A percentile compares a stretch with the other conserved stretches of the same genome.
These are phyloP conservation scores for Ophiocordyceps sinensis DNA, from an alignment of 2,329 filamentous ascomycete genomes.

Conservation along the genomic window DNA sequence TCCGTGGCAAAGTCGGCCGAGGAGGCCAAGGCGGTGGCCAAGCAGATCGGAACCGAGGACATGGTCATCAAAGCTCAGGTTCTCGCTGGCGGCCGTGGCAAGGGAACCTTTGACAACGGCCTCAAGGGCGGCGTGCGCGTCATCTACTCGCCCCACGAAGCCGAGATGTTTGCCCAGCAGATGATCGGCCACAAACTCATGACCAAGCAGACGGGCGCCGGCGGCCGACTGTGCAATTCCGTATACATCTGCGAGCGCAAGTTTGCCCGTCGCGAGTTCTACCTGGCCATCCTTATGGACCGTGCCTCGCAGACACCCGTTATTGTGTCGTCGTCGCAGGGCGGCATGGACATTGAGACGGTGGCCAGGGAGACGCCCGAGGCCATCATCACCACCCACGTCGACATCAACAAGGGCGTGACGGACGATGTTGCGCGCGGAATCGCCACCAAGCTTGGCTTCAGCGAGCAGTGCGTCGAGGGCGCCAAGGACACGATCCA, in stretches of 20 bases:
- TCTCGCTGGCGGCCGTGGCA: constrained; percentile 91
- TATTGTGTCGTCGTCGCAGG: constrained; percentile 95
- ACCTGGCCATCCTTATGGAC: constrained; percentile 98
- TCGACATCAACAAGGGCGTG: constrained; percentile 89
- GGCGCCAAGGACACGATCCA: constrained; percentile 93
- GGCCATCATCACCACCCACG: constrained; percentile 84
- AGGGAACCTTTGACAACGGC: constrained; percentile 95
- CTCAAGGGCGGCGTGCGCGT: constrained; percentile 97
- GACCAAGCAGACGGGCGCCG: constrained; percentile 96
- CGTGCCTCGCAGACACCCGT: constrained; percentile 79
- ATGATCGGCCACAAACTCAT: constrained; percentile 99
- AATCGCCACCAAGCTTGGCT: constrained; percentile 85
- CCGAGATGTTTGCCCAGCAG: constrained; percentile 94
- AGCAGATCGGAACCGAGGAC: constrained; percentile 82
- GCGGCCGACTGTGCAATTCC: constrained; percentile 84
- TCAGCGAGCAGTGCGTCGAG: constrained; percentile 94
- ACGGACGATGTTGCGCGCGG: constrained; percentile 87
- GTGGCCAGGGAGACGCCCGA: constrained; percentile 97
- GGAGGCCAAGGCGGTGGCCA: constrained; percentile 86
- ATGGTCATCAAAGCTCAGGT: constrained; percentile 99
- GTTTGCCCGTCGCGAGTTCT: constrained; percentile 97
- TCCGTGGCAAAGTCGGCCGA: constrained; percentile 67
- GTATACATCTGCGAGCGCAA: constrained; percentile 99
- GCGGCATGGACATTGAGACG: constrained; percentile 97
- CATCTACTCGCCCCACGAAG: constrained; percentile 94